Base-by-base conservation (phyloP, 768 basidiomycete genomes). In the Coprinopsis sp. region DNA sequence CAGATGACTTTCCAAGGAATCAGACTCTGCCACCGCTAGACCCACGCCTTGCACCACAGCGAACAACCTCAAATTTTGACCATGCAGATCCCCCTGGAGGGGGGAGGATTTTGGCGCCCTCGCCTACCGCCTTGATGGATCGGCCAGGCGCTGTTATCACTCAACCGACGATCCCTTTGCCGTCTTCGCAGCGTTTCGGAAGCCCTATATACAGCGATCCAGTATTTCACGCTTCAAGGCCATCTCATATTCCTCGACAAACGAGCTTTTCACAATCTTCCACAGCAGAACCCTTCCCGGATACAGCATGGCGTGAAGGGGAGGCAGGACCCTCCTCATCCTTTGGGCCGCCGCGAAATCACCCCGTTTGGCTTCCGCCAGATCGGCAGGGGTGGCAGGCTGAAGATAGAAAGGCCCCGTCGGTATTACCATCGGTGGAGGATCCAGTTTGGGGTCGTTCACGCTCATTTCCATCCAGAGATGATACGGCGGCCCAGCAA, bases 241-340 rank as follows among this genome's bases (percentile, higher is more conserved):
- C 56, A 29, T 51, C 64, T 51, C 59, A 59, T 51, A 52, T 61
- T 54, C 55, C 44, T 46, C 44, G 21, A 31, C 48, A 11, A 54
- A 49, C 34, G 51, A 53, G 47, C 51, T 27, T 51, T 39, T 37
- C 54, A 11, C 44, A 38, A 39, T 47, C 61, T 29, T 49, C 37
- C 48, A 37, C 53, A 42, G 29, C 57, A 53, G 47, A 47, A 30
- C 34, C 49, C 24, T 48, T 50, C n/a, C 34, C 14, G 39, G n/a
- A 48, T 25, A 14, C 46, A 34, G n/a, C 47, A 25, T 74, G 68
- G 71, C 53, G 67, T 53, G 74, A 77, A 49, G 64, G 62, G 7
- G 78, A 77, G 51, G 67, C 72, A 29, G 73, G 75, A 6, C 69
- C 67, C 23, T 72, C 74, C n/a, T 69, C 66, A 1, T 39, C 38